Base-by-base conservation (phyloP, 2,329 filamentous ascomycete species). In the Ascochyta pisi region DNA sequence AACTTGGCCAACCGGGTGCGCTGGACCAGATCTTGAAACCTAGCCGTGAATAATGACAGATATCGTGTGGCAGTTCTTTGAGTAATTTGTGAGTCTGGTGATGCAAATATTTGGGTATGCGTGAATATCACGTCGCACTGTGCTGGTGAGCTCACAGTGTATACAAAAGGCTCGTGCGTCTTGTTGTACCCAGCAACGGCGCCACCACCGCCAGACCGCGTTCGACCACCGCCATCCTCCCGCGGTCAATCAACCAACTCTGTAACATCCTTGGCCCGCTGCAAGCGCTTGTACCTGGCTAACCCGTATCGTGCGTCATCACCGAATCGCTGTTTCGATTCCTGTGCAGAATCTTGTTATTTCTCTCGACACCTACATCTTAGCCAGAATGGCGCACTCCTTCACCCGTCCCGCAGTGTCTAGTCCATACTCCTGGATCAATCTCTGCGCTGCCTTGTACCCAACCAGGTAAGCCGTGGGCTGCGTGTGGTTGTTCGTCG, bases 401-500 rank as follows among this genome's bases (percentile, higher is more conserved):
- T 55, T 55, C 16, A 31, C 29, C 27, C 29, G 41, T 4, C 31
- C 29, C 12, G 42, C 52, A 37, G 46, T 37, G 4, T 7, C 54
- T 35, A 75, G 50, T 22, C 57, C 43, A 46, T 74, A 73, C 53
- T 75, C 70, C 27, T 44, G 56, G 26, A 71, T 64, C 43, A 75
- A 45, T 60, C 61, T 71, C 42, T 74, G 71, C n/a, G 69, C 67
- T 13, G 70, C 70, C 55, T 69, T 69, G 59, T 74, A 65, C 12
- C 70, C 71, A 15, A 75, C 57, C 29, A 75, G 46, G 62, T 75
- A 76, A 9, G 72, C 72, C 24, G 69, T 74, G 3, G 68, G 39
- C 61, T 74, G 69, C 10, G 71, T 72, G 52, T 74, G 73, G 47
- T 75, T 75, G 44, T 72, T 74, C 6, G 71, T 68, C 26, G 69